A percentile compares a stretch with the other conserved stretches of the same genome.
phyloP scores from a whole-genome alignment of 305 asterid species.

The Fraxinus velutina region DNA sequence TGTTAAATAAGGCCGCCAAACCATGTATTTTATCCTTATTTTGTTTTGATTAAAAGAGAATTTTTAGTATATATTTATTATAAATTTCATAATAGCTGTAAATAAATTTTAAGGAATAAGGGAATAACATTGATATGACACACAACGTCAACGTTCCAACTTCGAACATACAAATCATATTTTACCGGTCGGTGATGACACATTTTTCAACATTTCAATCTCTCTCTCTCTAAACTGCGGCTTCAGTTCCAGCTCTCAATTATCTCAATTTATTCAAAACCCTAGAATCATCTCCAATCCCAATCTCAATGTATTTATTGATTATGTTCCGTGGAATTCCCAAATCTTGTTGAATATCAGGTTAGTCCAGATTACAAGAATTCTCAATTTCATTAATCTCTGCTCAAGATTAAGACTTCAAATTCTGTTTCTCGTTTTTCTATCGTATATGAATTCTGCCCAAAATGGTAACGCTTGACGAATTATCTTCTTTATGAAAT shows the following conservation, averaged over 20 bases:
- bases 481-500: background rate
- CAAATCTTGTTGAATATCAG: conserved; percentile 26
- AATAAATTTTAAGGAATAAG: no score
- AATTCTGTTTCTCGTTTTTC: conserved; percentile 1
- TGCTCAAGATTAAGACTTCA: background rate
- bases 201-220: background rate
- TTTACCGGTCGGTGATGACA: background rate
- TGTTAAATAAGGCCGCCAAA: no score
- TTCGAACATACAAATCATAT: background rate
- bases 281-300: conserved; percentile 22
- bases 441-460: background rate
- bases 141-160: background rate
- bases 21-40: no score
- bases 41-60: no score
- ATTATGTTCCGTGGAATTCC: conserved; percentile 15
- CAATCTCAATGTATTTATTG: conserved; percentile 7
- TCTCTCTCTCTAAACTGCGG: background rate
- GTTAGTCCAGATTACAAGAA: conserved; percentile 18
- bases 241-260: conserved; percentile 17
- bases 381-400: background rate
- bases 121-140: background rate
- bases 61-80: no score
- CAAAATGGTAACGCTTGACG: conserved; percentile 15
- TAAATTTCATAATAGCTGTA: no score
- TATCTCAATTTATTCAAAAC: conserved; percentile 18